Evolutionary conservation across 768 basidiomycete genomes (phyloP), one percentile per base, ranked within the genome.

Genomic region (Leucogyrophana mollusca): DNA sequence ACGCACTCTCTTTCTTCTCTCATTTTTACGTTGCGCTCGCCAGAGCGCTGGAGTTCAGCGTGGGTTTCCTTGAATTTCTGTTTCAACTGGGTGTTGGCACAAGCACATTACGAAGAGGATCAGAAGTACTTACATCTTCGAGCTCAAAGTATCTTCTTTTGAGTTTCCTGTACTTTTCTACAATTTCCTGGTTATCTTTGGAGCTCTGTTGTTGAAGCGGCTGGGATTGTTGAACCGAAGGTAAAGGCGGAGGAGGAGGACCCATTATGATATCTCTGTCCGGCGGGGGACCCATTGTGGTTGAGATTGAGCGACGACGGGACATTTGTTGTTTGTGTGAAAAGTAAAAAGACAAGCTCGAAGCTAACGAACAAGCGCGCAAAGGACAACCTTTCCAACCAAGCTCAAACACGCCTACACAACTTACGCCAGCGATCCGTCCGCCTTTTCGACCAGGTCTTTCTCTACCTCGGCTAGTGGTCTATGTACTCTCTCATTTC

Each of bases 71-170:
- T 79, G 62, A 76, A 73, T 73, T 78, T 76, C 80, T 85, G 65
- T 45, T 47, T 55, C 42, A 56, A 57, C 56, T 60, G 51, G 67
- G 59, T 55, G 25, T 24, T 14, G 13, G 40, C 27, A 23, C 32
- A 32, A 14, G 43, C 37, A 30, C 17, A 34, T 9, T 7, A 20
- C 38, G 20, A 25, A 37, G 40, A 20, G 24, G 5, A 17, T 36
- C 21, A 34, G 41, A n/a, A 22, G 30, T 38, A 68, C 80, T 56
- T 44, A 87, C 87, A 78, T 87, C 80, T 55, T 87, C 83, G 34
- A 87, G 75, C 44, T 85, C 82, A 52, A 77, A 76, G 60, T 78
- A 84, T 33, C 79, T 78, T 34, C 80, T 67, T 60, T 89, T 89
- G 43, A 87, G 70, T 53, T 73, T 78, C 49, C 67, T 70, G 62